Conservation (phyloP, 345 rosid genomes). For the Gossypium rotundifolium region DNA sequence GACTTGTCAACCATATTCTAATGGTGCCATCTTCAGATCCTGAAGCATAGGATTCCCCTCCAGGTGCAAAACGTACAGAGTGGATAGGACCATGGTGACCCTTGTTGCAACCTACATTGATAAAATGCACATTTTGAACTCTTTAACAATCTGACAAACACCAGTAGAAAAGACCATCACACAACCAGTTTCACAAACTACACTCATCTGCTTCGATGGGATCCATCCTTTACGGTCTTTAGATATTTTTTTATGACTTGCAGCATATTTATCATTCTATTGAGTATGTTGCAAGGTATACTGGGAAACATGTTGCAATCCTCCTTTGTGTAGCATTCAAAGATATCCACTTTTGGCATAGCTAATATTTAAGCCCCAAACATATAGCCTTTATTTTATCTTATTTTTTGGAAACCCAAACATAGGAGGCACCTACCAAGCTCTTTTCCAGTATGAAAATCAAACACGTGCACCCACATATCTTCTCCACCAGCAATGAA, state of each 20-base stretch:
- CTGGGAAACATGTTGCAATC: neutral
- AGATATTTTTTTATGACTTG: neutral
- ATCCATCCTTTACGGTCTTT: neutral
- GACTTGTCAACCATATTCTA: constrained; percentile 55
- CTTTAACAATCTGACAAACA: neutral
- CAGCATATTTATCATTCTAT: neutral
- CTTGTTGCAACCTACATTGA: constrained; percentile 79
- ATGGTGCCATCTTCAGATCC: constrained; percentile 97
- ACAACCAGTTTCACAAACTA: neutral
- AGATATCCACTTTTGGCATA: neutral
- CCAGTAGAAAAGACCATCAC: neutral
- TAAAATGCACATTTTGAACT: constrained; percentile 11
- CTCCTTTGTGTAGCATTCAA: no score
- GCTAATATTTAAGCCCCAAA: neutral
- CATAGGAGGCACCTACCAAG: constrained; percentile 34
- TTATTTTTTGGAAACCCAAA: neutral
- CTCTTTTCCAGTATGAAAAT: constrained; percentile 63
- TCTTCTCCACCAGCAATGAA: constrained; percentile 63
- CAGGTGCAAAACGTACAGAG: constrained; percentile 85
- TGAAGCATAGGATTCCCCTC: constrained; percentile 89
- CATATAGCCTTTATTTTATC: neutral
- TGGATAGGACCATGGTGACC: constrained; percentile 99
- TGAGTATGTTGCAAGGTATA: neutral
- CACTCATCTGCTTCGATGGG: neutral
- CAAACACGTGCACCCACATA: constrained; percentile 62